Evolutionary conservation across 352 stramenopile species (phyloP).

Genomic region (Pythium rishiriense): DNA sequence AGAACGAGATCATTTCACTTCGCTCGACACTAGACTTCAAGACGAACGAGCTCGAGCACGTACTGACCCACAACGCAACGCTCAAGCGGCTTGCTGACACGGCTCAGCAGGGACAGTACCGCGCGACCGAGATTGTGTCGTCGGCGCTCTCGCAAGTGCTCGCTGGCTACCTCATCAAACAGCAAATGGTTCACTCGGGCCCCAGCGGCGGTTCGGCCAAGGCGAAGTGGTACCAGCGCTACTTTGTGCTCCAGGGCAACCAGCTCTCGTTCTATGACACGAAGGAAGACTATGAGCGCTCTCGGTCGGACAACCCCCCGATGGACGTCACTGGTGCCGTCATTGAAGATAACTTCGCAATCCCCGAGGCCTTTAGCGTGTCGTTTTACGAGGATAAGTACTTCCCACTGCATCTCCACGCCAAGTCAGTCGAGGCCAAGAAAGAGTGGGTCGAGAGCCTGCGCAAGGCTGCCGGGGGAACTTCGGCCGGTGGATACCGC

Average conservation of each 20-base stretch:
- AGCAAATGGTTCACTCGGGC: conserved; percentile 47
- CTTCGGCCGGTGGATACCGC: not conserved
- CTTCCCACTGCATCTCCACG: conserved; percentile 79
- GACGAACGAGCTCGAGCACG: conserved; percentile 86
- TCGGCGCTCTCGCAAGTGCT: conserved; percentile 71
- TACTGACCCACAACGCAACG: conserved; percentile 87
- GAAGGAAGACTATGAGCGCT: conserved; percentile 86
- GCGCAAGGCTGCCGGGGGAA: conserved; percentile 44
- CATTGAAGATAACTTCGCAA: conserved; percentile 75
- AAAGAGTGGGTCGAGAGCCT: conserved; percentile 80
- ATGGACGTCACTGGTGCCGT: conserved; percentile 79
- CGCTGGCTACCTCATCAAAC: conserved; percentile 86
- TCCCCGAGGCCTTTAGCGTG: conserved; percentile 81
- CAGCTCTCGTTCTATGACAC: conserved; percentile 85
- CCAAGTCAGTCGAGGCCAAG: conserved; percentile 77
- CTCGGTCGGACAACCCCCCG: conserved; percentile 71
- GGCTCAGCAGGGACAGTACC: conserved; percentile 83
- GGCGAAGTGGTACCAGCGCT: conserved; percentile 86
- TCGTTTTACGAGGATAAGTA: conserved; percentile 81
- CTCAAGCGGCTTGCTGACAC: conserved; percentile 84
- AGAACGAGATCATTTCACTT: conserved; percentile 62
- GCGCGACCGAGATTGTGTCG: conserved; percentile 79
- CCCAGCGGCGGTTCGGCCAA: conserved; percentile 25
- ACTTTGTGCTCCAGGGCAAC: conserved; percentile 81
- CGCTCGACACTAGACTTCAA: conserved; percentile 82